Evolutionary conservation across 116 monocot species (phyloP).

Genomic region (Dioscorea cayenensis): DNA sequence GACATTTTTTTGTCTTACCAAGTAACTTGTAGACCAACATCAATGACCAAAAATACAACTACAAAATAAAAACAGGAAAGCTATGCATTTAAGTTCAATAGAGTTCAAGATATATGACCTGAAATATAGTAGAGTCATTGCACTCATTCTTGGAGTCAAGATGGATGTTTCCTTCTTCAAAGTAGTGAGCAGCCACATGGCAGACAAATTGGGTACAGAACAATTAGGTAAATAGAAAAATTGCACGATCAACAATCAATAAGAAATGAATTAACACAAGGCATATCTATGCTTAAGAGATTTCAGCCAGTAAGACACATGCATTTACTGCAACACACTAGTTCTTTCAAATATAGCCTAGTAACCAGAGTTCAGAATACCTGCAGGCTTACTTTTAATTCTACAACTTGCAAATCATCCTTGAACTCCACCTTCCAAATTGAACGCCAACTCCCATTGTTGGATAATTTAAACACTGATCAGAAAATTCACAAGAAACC

Average conservation of each 20-base stretch:
- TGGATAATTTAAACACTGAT: constrained; percentile 19
- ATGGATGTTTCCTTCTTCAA: constrained; percentile 99
- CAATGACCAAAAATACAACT: too few species aligned
- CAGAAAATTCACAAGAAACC: not conserved
- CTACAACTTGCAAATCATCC: constrained; percentile 66
- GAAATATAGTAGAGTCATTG: constrained; percentile 75
- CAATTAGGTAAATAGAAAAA: not conserved
- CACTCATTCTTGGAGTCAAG: constrained; percentile 77
- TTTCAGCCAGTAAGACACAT: not conserved
- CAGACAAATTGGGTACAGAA: not conserved
- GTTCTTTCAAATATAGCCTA: not conserved
- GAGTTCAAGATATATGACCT: constrained; percentile 32
- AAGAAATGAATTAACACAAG: not conserved
- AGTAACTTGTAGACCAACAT: too few species aligned
- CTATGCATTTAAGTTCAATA: too few species aligned
- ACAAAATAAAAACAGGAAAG: too few species aligned
- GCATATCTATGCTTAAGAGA: not conserved
- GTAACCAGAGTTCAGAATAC: constrained; percentile 15
- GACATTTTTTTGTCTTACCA: too few species aligned
- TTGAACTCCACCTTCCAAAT: constrained; percentile 90
- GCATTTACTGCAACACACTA: not conserved
- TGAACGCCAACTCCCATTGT: constrained; percentile 94
- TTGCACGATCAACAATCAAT: not conserved
- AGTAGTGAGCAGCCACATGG: constrained; percentile 93
- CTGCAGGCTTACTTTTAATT: constrained; percentile 83